Evolutionary conservation across 257 asterid genomes (phyloP).

Genomic region (Gentiana dahurica): DNA sequence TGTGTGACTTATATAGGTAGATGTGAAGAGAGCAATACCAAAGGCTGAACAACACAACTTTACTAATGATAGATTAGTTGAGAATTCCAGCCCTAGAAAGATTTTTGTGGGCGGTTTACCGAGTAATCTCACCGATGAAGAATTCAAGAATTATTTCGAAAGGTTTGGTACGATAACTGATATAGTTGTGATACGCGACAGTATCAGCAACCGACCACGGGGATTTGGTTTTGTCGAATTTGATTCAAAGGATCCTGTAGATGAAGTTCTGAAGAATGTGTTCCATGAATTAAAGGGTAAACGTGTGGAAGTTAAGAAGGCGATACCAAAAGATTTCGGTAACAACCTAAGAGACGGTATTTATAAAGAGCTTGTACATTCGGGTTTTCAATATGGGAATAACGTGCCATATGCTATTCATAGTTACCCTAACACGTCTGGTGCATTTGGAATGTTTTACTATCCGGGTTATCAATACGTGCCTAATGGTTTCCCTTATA

Average conservation of each 20-base stretch:
- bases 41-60: conserved; percentile 54
- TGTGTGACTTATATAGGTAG: conserved; percentile 44
- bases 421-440: too few species aligned
- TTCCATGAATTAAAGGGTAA: conserved; percentile 69
- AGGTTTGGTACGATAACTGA: conserved; percentile 74
- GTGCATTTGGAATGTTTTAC: too few species aligned
- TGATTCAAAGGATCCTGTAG: conserved; percentile 76
- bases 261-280: conserved; percentile 65
- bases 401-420: too few species aligned
- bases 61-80: conserved; percentile 40
- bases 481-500: too few species aligned
- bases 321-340: conserved; percentile 70
- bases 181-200: conserved; percentile 91
- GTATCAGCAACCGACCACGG: conserved; percentile 73
- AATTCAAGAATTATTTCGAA: conserved; percentile 75
- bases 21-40: conserved; percentile 91
- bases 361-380: conserved; percentile 24
- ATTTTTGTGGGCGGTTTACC: conserved; percentile 92
- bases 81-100: conserved; percentile 72
- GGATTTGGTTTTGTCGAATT: conserved; percentile 92
- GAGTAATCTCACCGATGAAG: conserved; percentile 64
- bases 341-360: conserved; percentile 21
- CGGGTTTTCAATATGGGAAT: too few species aligned
- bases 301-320: conserved; percentile 83
- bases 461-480: too few species aligned